These are phyloP conservation scores for Patellaria atrata DNA, from an alignment of 495 filamentous ascomycete genomes.

Conservation along the genomic window DNA sequence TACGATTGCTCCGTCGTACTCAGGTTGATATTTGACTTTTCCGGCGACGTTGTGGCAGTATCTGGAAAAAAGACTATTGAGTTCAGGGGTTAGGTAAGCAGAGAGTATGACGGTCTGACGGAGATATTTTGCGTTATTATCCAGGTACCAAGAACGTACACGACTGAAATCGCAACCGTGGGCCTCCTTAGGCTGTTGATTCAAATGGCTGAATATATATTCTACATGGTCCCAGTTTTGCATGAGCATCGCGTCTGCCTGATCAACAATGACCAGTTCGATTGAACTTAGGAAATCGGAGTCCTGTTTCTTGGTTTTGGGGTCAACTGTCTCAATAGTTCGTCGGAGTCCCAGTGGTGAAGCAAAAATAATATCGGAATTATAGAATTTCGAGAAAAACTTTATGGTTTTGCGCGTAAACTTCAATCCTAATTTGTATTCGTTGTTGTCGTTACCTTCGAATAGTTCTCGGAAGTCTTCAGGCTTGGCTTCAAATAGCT, in stretches of 20 bases:
- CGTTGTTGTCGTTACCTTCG: constrained; percentile 86
- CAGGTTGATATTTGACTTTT: constrained; percentile 52
- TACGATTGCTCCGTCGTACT: constrained; percentile 52
- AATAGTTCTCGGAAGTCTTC: constrained; percentile 86
- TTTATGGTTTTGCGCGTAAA: constrained; percentile 92
- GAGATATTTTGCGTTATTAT: constrained; percentile 62
- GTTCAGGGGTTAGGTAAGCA: constrained; percentile 75
- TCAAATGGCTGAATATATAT: constrained; percentile 80
- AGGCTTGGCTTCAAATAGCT: constrained; percentile 56
- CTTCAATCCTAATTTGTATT: constrained; percentile 85
- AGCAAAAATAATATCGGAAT: constrained; percentile 85
- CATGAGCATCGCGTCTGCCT: constrained; percentile 88
- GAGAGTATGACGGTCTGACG: constrained; percentile 72
- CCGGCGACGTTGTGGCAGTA: constrained; percentile 69
- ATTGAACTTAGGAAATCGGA: constrained; percentile 87
- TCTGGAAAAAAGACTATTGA: constrained; percentile 63
- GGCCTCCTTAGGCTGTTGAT: constrained; percentile 73
- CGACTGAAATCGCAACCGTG: constrained; percentile 92
- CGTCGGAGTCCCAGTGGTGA: constrained; percentile 80
- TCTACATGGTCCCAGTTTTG: constrained; percentile 97
- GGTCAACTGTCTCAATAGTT: constrained; percentile 63
- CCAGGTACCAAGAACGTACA: constrained; percentile 82
- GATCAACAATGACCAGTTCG: constrained; percentile 78
- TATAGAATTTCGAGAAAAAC: constrained; percentile 90
- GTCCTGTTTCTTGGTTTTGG: constrained; percentile 55